Evolutionary conservation across 2,329 filamentous ascomycete genomes (phyloP).

Genomic region (Claviceps paspali): DNA sequence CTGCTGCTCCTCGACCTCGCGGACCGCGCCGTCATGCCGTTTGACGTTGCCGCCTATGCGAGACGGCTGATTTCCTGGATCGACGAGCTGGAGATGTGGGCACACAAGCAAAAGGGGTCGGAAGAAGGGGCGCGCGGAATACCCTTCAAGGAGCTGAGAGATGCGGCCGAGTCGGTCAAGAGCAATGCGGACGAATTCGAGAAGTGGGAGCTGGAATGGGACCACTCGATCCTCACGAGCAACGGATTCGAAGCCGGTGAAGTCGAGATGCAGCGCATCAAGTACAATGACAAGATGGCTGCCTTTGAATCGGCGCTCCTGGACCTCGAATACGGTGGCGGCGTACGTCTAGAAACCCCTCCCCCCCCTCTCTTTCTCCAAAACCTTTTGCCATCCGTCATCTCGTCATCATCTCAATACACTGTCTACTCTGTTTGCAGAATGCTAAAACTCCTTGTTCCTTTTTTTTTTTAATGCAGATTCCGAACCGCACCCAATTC

Average conservation of each 20-base stretch:
- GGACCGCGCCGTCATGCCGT: conserved; percentile 67
- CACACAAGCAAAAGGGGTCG: conserved; percentile 33
- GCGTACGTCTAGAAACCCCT: conserved; percentile 43
- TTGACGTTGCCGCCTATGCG: conserved; percentile 65
- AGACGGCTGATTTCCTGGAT: conserved; percentile 48
- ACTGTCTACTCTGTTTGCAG: too few relatives aligned
- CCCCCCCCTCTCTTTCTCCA: too few relatives aligned
- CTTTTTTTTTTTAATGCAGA: conserved; percentile 28
- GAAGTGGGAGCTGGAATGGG: conserved; percentile 66
- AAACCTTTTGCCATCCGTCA: too few relatives aligned
- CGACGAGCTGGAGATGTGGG: conserved; percentile 51
- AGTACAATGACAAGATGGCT: conserved; percentile 66
- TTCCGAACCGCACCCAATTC: conserved; percentile 80
- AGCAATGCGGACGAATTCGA: conserved; percentile 42
- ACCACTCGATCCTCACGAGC: conserved; percentile 50
- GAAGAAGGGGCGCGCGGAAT: conserved; percentile 14
- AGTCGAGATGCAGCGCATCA: conserved; percentile 50
- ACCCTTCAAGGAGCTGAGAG: conserved; percentile 20
- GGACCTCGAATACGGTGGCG: conserved; percentile 55
- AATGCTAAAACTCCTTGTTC: too few relatives aligned
- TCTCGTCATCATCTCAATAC: conserved; percentile 7
- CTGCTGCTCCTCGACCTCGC: conserved; percentile 75
- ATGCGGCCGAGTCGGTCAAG: conserved; percentile 47
- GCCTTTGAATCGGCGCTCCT: conserved; percentile 71
- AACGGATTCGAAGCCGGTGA: conserved; percentile 63